Evolutionary conservation across 257 asterid genomes (phyloP), one percentile per base, ranked within the genome.

Genomic region (Nicotiana paniculata): DNA sequence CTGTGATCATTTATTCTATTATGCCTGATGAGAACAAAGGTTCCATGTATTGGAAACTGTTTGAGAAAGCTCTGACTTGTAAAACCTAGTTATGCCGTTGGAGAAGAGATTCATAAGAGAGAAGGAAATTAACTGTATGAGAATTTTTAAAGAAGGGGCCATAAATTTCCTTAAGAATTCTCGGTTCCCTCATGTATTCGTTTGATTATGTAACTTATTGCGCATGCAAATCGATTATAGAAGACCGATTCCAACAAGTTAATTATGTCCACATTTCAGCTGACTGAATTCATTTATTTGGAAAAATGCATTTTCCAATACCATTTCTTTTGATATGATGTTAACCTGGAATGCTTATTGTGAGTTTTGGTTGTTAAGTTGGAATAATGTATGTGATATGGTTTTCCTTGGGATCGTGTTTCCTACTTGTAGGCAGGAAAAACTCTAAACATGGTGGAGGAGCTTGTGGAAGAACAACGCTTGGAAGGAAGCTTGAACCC

Each of bases 401-500:
- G 7, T 61, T 33, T 77, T 17, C 69, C 64, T 81, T 48, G 35
- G 30, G 66, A 17, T 70, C 13, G 59, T 46, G 53, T 30, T 83
- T 57, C 18, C 66, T 63, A 28, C 77, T 83, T 85, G 78, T 85
- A 93, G 98, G 93, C 88, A 68, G 97, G 91, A 83, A 39, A 66
- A 7, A 39, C 86, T 78, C 96, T 94, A 67, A 93, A 94, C 88
- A 83, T 77, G 63, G 95, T 92, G 79, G 97, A 92, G 81, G 96
- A 89, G 88, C 92, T 92, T 72, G 93, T 92, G 86, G 97, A 92
- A 88, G 97, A 90, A 85, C 95, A 89, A 78, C 12, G 12, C 51
- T 43, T 43, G 51, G 51, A 43, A 43, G 51, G 10, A 78, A 85
- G 81, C 81, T 83, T 93, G 84, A 96, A 92, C 81, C 96, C 93